Evolutionary conservation across 2,329 filamentous ascomycete genomes (phyloP).

Genomic region (Ascosphaera pollenicola): DNA sequence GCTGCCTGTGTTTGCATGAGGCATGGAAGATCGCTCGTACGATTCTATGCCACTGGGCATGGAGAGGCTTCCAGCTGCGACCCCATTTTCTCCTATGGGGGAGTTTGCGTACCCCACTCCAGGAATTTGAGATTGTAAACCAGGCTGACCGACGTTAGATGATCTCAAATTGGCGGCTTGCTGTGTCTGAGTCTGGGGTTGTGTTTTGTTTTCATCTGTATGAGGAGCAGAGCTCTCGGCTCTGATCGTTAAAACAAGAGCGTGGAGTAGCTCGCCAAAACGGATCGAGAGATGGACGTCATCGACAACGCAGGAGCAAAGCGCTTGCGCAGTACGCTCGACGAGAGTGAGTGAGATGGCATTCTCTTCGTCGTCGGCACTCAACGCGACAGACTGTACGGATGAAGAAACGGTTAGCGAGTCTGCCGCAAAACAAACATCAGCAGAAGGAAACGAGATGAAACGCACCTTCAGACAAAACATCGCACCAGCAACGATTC

Average conservation of each 20-base stretch:
- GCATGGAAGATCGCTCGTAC: too few species aligned
- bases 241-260: conserved; percentile 2
- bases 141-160: too few species aligned
- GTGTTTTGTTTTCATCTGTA: too few species aligned
- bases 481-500: conserved; percentile 33
- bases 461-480: conserved; percentile 29
- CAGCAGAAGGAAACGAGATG: neutral
- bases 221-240: too few species aligned
- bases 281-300: conserved; percentile 42
- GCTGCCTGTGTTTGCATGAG: too few species aligned
- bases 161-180: too few species aligned
- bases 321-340: conserved; percentile 27
- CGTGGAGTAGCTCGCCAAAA: conserved; percentile 23
- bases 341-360: conserved; percentile 27
- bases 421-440: conserved; percentile 2
- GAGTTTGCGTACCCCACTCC: too few species aligned
- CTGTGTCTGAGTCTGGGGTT: too few species aligned
- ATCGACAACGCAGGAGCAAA: conserved; percentile 32
- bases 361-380: conserved; percentile 32
- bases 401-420: neutral
- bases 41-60: too few species aligned
- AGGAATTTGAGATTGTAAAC: too few species aligned
- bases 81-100: too few species aligned
- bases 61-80: too few species aligned
- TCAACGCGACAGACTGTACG: conserved; percentile 28